Evolutionary conservation across 768 basidiomycete species (phyloP), one percentile per base, ranked within the genome.

Genomic region (Ramaria sp.): DNA sequence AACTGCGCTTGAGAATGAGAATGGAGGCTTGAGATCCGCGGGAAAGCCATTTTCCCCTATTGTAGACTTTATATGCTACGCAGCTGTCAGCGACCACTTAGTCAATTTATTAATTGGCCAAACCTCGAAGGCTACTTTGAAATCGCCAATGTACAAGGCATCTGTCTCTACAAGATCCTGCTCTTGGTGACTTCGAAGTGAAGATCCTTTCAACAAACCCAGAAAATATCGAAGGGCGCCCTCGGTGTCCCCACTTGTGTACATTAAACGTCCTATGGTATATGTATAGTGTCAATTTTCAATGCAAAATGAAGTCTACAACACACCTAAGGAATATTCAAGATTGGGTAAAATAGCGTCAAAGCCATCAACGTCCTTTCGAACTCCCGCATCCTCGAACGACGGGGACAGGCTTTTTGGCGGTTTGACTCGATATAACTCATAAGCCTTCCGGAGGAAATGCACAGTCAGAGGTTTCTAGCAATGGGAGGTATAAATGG

Each of bases 391-490:
- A 34, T 82, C 79, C 82, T 85, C 88, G 64, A 89, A 91, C 7
- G 83, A 86, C 0, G 86, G 85, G 0, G 88, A 92, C 16, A 92
- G 64, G 18, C 67, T 68, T 62, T 86, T 87, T 18, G 65, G 61
- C 0, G 76, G 75, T 32, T 68, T 71, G 5, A 67, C 61, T 24
- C 67, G 71, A 64, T 81, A 88, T 32, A 88, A 68, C 32, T 76
- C 77, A 56, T 81, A 82, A 13, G 89, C 83, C 63, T 74, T 78
- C 8, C 81, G 79, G 28, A 92, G 72, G 61, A 91, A 85, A 64
- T 86, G 80, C 76, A 88, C 83, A 1, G 89, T 90, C 52, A 92
- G 63, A 0, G 87, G 82, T 85, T 88, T 92, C 88, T 92, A 59
- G 41, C 55, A n/a, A 20, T 10, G 18, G 48, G 3, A 24, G 37